Percentiles rank a stretch among this genome's conserved stretches.
Evolutionary conservation across 768 basidiomycete species (phyloP).

Genomic region (Crepidotus variabilis): DNA sequence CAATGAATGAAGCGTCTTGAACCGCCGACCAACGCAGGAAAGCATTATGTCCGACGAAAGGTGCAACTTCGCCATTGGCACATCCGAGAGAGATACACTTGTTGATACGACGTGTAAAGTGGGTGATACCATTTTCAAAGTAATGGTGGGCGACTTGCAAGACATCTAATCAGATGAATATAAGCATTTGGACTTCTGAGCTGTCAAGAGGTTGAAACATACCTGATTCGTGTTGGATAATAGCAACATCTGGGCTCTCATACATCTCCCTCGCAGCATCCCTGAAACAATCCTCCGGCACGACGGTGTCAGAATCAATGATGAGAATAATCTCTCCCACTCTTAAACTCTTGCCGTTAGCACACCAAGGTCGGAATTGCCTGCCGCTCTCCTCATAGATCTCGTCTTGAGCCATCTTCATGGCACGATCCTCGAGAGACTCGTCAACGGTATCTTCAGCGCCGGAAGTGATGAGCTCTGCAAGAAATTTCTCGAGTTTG

Average conservation of each 20-base stretch:
- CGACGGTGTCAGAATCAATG: conserved; percentile 75
- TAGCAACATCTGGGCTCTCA: conserved; percentile 74
- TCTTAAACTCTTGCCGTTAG: conserved; percentile 70
- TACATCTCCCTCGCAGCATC: conserved; percentile 86
- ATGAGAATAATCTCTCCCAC: conserved; percentile 79
- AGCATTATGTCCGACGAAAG: conserved; percentile 84
- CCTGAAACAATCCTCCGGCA: conserved; percentile 81
- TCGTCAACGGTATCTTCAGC: conserved; percentile 41
- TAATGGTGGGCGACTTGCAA: conserved; percentile 89
- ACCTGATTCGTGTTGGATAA: conserved; percentile 87
- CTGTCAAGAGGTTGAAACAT: conserved; percentile 14
- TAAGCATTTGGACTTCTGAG: background rate
- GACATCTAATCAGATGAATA: conserved; percentile 37
- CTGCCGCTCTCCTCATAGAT: conserved; percentile 54
- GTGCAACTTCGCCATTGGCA: conserved; percentile 78
- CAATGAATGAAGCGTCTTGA: conserved; percentile 77
- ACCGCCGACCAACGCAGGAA: conserved; percentile 86
- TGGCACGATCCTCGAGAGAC: conserved; percentile 64
- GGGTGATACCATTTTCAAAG: conserved; percentile 87
- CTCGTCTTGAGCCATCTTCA: conserved; percentile 72
- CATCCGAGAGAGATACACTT: conserved; percentile 73
- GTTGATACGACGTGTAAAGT: conserved; percentile 89
- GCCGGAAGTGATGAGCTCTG: conserved; percentile 38
- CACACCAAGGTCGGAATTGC: conserved; percentile 65
- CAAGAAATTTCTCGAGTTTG: conserved; percentile 52